phyloP scores from a whole-genome alignment of 345 rosid species.

The Rhizophora mangle region DNA sequence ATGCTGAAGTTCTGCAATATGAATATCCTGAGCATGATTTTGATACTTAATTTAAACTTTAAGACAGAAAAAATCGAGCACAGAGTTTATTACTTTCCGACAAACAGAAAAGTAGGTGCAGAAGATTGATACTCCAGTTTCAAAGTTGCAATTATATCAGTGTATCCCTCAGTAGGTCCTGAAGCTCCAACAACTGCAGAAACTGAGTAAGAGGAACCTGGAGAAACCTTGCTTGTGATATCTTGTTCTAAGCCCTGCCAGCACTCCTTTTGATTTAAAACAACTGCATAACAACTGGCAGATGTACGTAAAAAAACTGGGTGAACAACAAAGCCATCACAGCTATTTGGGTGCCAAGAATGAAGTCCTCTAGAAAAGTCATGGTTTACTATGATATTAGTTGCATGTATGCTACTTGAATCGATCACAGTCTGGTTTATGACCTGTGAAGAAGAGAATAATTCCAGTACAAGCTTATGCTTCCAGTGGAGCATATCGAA shows the following conservation, averaged over 20 bases:
- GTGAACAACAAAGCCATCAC: constrained; percentile 57
- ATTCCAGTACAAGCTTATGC: background rate
- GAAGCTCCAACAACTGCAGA: constrained; percentile 73
- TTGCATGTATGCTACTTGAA: constrained; percentile 13
- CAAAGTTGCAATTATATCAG: constrained; percentile 77
- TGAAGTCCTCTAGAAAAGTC: constrained; percentile 73
- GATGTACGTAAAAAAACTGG: constrained; percentile 32
- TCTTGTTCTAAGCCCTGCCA: constrained; percentile 98
- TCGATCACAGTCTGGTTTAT: constrained; percentile 27
- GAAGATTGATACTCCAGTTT: constrained; percentile 53
- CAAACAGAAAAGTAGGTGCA: constrained; percentile 42
- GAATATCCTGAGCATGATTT: constrained; percentile 1
- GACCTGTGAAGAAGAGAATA: constrained; percentile 29
- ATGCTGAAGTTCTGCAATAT: constrained; percentile 55
- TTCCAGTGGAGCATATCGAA: background rate
- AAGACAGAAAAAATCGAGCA: constrained; percentile 5
- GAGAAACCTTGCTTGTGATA: constrained; percentile 59
- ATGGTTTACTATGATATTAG: constrained; percentile 57
- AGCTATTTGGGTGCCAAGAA: constrained; percentile 72
- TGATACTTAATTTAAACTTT: background rate
- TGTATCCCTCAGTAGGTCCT: constrained; percentile 49
- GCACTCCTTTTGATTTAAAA: constrained; percentile 68
- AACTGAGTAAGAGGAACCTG: constrained; percentile 54
- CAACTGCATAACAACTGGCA: constrained; percentile 57
- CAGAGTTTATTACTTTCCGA: constrained; percentile 70